phyloP scores from a whole-genome alignment of 768 basidiomycete genomes.

The Fistulinella prunicolor region DNA sequence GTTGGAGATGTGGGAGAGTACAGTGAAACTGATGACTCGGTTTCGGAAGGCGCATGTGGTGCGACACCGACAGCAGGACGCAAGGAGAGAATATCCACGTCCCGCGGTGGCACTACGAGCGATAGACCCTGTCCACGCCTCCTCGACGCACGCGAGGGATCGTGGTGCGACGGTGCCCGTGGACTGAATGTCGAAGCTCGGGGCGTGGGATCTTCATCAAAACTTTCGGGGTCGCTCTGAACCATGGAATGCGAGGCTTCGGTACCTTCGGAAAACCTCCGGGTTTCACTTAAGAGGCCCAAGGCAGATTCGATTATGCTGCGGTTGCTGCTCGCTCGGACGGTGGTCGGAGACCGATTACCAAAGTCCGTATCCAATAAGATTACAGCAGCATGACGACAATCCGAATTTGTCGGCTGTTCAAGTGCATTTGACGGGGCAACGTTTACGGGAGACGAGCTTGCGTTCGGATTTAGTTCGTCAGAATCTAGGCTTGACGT shows the following conservation, averaged over 20 bases:
- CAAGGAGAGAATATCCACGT: not conserved
- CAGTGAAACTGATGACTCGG: constrained; percentile 5
- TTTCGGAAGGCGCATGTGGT: constrained; percentile 24
- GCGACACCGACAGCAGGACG: constrained; percentile 22
- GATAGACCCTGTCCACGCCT: constrained; percentile 13
- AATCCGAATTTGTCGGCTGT: not conserved
- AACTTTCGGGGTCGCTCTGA: constrained; percentile 1
- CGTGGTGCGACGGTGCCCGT: not conserved
- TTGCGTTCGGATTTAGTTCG: not conserved
- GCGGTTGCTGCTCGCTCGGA: not conserved
- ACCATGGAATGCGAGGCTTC: constrained; percentile 8
- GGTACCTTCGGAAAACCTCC: constrained; percentile 2
- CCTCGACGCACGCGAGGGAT: not conserved
- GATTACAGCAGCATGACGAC: too few species aligned
- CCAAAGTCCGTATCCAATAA: constrained; percentile 10
- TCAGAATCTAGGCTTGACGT: constrained; percentile 12
- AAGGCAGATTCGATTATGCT: constrained; percentile 1
- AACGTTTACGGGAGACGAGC: constrained; percentile 9
- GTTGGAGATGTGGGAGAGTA: constrained; percentile 16
- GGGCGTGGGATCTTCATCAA: constrained; percentile 28
- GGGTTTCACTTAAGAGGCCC: not conserved
- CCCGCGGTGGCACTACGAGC: constrained; percentile 14
- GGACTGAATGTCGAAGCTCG: constrained; percentile 18
- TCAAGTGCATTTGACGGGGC: not conserved
- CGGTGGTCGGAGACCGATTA: constrained; percentile 3